Evolutionary conservation across 2,329 filamentous ascomycete genomes (phyloP).

Genomic region (Aspergillus neotritici): DNA sequence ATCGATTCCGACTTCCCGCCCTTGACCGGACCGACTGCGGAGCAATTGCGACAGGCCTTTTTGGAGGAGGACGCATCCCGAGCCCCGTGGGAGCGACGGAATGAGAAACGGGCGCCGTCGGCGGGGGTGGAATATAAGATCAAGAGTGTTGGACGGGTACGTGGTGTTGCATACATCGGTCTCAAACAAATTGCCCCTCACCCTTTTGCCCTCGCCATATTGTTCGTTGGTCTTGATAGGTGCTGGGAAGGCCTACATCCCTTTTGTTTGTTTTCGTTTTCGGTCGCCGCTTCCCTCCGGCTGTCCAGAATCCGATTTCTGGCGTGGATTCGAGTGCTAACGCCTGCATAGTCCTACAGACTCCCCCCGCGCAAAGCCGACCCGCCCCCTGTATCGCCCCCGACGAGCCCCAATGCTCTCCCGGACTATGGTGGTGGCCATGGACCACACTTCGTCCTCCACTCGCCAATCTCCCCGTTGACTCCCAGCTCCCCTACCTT

Average conservation of each 20-base stretch:
- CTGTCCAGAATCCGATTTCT: not conserved
- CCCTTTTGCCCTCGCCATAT: not conserved
- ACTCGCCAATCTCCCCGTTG: slow-evolving; percentile 87
- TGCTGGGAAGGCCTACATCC: too few relatives aligned
- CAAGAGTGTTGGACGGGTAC: slow-evolving; percentile 73
- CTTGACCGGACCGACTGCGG: slow-evolving; percentile 60
- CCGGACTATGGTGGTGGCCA: slow-evolving; percentile 41
- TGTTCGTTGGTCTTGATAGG: too few relatives aligned
- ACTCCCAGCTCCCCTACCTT: slow-evolving; percentile 77
- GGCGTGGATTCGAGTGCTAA: slow-evolving; percentile 11
- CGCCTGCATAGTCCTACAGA: slow-evolving; percentile 42
- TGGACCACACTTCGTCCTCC: slow-evolving; percentile 55
- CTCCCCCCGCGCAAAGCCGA: slow-evolving; percentile 60
- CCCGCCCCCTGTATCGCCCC: slow-evolving; percentile 49
- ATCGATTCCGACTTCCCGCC: slow-evolving; percentile 67
- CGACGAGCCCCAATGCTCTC: slow-evolving; percentile 47
- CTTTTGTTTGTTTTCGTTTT: not conserved
- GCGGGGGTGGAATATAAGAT: slow-evolving; percentile 58
- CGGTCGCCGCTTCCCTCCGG: not conserved
- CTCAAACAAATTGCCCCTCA: not conserved
- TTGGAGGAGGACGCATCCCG: slow-evolving; percentile 58
- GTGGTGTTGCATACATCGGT: slow-evolving; percentile 32
- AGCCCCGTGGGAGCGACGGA: slow-evolving; percentile 62
- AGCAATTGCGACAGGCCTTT: slow-evolving; percentile 61
- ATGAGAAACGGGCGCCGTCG: slow-evolving; percentile 44